Evolutionary conservation across 495 filamentous ascomycete species (phyloP).

Genomic region (Aspergillus haitiensis): DNA sequence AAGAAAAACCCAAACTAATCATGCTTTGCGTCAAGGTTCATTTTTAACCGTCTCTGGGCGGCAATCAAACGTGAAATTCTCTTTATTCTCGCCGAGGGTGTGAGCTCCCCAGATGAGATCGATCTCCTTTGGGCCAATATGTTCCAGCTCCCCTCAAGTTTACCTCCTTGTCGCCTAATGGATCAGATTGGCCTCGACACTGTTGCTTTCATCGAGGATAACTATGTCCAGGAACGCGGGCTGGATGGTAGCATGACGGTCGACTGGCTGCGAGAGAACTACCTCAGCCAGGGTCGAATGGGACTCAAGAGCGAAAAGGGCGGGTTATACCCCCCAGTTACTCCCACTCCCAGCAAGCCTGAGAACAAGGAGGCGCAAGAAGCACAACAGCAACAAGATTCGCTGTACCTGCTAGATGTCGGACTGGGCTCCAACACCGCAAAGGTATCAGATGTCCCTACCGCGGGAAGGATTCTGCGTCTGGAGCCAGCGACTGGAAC

Average conservation of each 20-base stretch:
- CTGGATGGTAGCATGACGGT: conserved; percentile 28
- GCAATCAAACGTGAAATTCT: conserved; percentile 56
- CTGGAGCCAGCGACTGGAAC: conserved; percentile 27
- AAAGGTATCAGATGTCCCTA: conserved; percentile 22
- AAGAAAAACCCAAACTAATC: background rate
- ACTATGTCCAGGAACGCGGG: conserved; percentile 39
- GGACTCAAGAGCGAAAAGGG: conserved; percentile 37
- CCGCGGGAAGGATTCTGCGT: conserved; percentile 27
- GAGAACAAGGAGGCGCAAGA: background rate
- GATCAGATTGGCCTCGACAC: conserved; percentile 36
- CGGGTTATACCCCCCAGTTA: conserved; percentile 32
- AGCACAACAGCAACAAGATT: conserved; percentile 17
- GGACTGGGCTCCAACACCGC: conserved; percentile 29
- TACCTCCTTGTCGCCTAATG: conserved; percentile 34
- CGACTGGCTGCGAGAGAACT: conserved; percentile 37
- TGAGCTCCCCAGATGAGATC: conserved; percentile 48
- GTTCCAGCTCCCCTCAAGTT: conserved; percentile 27
- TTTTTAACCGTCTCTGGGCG: conserved; percentile 61
- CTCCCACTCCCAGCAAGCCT: background rate
- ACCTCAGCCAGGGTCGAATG: conserved; percentile 33
- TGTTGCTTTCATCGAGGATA: conserved; percentile 43
- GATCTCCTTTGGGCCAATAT: conserved; percentile 42
- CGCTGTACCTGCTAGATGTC: conserved; percentile 33
- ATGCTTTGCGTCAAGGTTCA: conserved; percentile 34
- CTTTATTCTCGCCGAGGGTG: conserved; percentile 51